Percentiles rank a stretch among this genome's conserved stretches.
phyloP scores from a whole-genome alignment of 2,329 filamentous ascomycete species.

The Elsinoe ampelina region DNA sequence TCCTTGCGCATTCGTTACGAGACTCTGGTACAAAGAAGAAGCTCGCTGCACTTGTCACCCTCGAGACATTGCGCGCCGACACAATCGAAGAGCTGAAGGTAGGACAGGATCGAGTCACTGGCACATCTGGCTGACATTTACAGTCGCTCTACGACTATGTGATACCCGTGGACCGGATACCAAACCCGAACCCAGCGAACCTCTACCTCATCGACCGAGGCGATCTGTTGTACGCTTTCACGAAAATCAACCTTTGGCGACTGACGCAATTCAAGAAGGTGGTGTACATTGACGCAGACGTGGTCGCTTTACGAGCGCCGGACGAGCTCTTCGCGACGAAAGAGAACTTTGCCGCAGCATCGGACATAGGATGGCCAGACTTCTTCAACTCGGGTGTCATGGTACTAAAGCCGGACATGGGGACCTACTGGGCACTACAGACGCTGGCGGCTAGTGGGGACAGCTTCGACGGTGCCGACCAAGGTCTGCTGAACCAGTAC shows the following conservation, averaged over 20 bases:
- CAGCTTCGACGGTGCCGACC: conserved; percentile 95
- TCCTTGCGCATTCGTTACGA: conserved; percentile 86
- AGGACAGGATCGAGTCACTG: conserved; percentile 6
- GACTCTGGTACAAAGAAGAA: conserved; percentile 83
- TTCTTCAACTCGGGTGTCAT: conserved; percentile 97
- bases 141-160: conserved; percentile 81
- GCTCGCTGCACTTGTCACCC: conserved; percentile 73
- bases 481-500: conserved; percentile 91
- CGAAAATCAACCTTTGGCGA: conserved; percentile 92
- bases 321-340: conserved; percentile 78
- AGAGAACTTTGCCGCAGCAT: conserved; percentile 59
- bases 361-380: conserved; percentile 97
- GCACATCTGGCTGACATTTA: conserved; percentile 12
- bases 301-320: conserved; percentile 80
- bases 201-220: conserved; percentile 84
- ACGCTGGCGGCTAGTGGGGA: conserved; percentile 78
- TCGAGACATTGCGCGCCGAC: conserved; percentile 64
- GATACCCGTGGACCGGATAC: conserved; percentile 71
- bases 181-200: conserved; percentile 68
- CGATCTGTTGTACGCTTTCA: conserved; percentile 87
- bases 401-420: conserved; percentile 77
- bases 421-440: conserved; percentile 75
- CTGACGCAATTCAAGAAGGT: conserved; percentile 84
- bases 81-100: conserved; percentile 74
- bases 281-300: conserved; percentile 89